A percentile compares a stretch with the other conserved stretches of the same genome.
These are phyloP conservation scores for Hanseniaspora lachancei DNA, from an alignment of 805 yeast species.

Conservation along the genomic window DNA sequence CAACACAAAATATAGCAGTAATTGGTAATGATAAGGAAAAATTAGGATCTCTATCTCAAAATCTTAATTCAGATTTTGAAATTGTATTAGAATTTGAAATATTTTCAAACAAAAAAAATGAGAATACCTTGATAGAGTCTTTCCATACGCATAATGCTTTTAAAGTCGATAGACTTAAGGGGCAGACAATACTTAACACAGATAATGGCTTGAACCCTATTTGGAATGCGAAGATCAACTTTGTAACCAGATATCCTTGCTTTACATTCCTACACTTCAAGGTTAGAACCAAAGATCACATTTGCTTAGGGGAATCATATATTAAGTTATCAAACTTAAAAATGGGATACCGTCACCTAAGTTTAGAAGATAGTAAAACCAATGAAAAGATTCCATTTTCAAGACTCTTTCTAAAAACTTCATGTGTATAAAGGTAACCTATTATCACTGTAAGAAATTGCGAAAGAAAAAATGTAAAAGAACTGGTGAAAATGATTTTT, in stretches of 20 bases:
- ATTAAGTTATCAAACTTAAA: slow-evolving; percentile 50
- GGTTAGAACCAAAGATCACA: slow-evolving; percentile 32
- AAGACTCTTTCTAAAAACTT: slow-evolving; percentile 33
- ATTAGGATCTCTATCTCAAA: slow-evolving; percentile 14
- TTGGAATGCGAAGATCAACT: slow-evolving; percentile 52
- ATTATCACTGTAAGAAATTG: background rate
- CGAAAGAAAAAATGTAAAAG: no score
- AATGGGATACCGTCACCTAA: slow-evolving; percentile 72
- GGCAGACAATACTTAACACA: slow-evolving; percentile 27
- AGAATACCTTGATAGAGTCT: slow-evolving; percentile 18
- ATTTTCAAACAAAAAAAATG: slow-evolving; percentile 14
- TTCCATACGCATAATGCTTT: slow-evolving; percentile 19
- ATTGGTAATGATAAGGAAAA: background rate
- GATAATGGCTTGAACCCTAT: slow-evolving; percentile 80
- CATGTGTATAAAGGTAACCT: background rate
- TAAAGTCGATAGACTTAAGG: slow-evolving; percentile 14
- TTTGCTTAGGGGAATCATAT: slow-evolving; percentile 45
- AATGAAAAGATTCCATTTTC: slow-evolving; percentile 69
- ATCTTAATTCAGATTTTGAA: slow-evolving; percentile 17
- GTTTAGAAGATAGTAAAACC: slow-evolving; percentile 49
- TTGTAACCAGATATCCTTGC: slow-evolving; percentile 29
- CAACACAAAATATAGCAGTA: slow-evolving; percentile 29
- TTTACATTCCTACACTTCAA: slow-evolving; percentile 46
- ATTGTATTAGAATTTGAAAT: slow-evolving; percentile 21
- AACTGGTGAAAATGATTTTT: no score